These are phyloP conservation scores for Cylindrotheca closterium DNA, from an alignment of 108 stramenopile species.

Conservation along the genomic window DNA sequence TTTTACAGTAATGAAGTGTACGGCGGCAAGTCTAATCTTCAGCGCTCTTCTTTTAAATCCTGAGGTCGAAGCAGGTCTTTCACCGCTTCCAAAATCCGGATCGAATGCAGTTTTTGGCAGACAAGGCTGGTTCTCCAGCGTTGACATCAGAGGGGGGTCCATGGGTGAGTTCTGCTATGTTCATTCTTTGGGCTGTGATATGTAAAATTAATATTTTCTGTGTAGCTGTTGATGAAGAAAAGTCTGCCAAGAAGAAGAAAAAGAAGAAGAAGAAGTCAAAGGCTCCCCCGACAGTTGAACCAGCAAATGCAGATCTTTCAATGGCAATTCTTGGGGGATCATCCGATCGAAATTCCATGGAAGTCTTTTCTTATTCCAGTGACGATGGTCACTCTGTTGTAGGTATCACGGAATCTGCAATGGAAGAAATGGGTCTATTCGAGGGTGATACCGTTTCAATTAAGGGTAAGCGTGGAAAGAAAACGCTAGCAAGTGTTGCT, in stretches of 20 bases:
- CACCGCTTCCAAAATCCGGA: not conserved
- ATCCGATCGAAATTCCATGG: conserved; percentile 55
- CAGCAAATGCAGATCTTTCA: conserved; percentile 45
- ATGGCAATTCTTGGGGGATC: conserved; percentile 61
- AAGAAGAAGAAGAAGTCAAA: conserved; percentile 25
- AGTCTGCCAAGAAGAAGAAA: conserved; percentile 27
- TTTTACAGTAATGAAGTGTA: no score
- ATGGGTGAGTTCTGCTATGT: conserved; percentile 31
- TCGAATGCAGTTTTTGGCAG: not conserved
- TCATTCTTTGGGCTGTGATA: not conserved
- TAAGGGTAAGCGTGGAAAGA: conserved; percentile 83
- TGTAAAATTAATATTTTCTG: not conserved
- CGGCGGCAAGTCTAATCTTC: no score
- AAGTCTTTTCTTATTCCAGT: conserved; percentile 62
- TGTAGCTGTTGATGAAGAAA: conserved; percentile 10
- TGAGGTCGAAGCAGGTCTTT: conserved; percentile 19
- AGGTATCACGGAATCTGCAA: conserved; percentile 68
- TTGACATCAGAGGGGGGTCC: conserved; percentile 23
- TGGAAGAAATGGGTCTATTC: conserved; percentile 81
- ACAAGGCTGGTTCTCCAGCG: conserved; percentile 23
- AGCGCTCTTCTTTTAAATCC: no score
- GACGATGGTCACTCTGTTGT: conserved; percentile 84
- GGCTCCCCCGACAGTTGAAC: not conserved
- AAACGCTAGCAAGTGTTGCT: conserved; percentile 78
- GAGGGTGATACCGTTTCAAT: conserved; percentile 86